Evolutionary conservation across 495 filamentous ascomycete genomes (phyloP), one percentile per base, ranked within the genome.

Genomic region (Chaetomium cochliodes): DNA sequence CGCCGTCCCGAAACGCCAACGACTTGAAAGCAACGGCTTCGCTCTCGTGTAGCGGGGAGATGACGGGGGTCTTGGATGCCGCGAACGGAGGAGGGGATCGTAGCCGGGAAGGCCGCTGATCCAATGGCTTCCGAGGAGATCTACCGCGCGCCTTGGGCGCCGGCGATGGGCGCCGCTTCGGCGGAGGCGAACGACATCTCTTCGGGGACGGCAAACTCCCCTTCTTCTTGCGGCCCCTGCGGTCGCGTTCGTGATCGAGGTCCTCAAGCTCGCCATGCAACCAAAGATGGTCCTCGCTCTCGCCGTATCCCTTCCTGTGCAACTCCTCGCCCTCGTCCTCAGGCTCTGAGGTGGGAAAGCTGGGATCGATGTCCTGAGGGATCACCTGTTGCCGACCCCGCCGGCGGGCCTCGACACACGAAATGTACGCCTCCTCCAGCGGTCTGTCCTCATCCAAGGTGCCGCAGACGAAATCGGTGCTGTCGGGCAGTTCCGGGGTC

Each of bases 391-490:
- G 90, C 76, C 92, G 96, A 60, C 87, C 87, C 49, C 87, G 87
- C 63, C 89, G 89, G 44, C 91, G 86, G 56, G 91, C 86, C 69
- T 94, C 90, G 62, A 94, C 81, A 67, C 88, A 90, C 13, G 90
- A 91, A 54, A 96, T 85, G 73, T 97, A 98, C 3, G 91, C 93
- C 64, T 90, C 89, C 73, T 98, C 94, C 46, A 98, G 76, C n/a
- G 91, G 89, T 57, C 91, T 88, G 73, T 98, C 94, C 73, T 98
- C 94, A 70, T 98, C 94, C 20, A 98, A 80, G 16, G 94, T 98
- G 56, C 94, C 94, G 72, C 94, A 97, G 26, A 98, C 94, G 71
- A 98, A 98, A 74, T 98, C 96, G 46, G 92, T 97, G 76, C 92
- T 96, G 76, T 98, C 94, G 12, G 94, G 94, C 9, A 98, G 79